Percentiles rank a stretch among this genome's conserved stretches.
Evolutionary conservation across 371 early-diverging fungal species (phyloP).

Genomic region (Actinomucor elegans): DNA sequence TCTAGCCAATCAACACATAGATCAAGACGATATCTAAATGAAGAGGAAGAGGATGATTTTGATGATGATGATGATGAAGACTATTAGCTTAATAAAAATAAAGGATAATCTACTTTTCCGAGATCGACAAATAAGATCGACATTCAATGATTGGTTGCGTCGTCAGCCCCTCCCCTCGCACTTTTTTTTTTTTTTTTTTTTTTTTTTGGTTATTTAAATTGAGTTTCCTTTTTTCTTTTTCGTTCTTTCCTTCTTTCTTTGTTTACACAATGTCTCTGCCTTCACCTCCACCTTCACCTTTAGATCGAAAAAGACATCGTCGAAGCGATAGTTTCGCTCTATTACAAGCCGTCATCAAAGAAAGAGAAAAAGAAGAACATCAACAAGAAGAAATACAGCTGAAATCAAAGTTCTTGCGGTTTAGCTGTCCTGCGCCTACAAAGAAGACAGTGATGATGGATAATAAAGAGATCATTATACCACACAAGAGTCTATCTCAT

Average conservation of each 20-base stretch:
- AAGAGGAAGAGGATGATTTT: conserved; percentile 6
- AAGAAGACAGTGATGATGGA: not conserved
- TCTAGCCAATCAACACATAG: not conserved
- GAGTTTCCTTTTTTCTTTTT: conserved; percentile 3
- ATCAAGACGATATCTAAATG: not conserved
- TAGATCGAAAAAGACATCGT: conserved; percentile 21
- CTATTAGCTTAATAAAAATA: not conserved
- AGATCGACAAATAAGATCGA: conserved; percentile 13
- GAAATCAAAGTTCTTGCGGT: conserved; percentile 8
- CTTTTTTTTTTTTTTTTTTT: not conserved
- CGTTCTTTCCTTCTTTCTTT: not conserved
- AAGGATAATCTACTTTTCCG: too few species aligned
- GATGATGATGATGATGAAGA: conserved; percentile 10
- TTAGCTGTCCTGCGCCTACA: not conserved
- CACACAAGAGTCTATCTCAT: conserved; percentile 23
- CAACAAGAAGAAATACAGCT: conserved; percentile 33
- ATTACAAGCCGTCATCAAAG: conserved; percentile 39
- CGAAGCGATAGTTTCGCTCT: conserved; percentile 37
- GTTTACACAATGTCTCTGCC: conserved; percentile 12
- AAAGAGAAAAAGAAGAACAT: conserved; percentile 33
- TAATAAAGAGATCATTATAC: conserved; percentile 3
- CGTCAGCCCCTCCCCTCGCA: not conserved
- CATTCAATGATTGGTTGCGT: conserved; percentile 20
- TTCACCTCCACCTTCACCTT: conserved; percentile 26
- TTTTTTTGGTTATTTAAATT: not conserved